Evolutionary conservation across 1,284 basidiomycete species (phyloP).

Genomic region (Golubevia sp.): DNA sequence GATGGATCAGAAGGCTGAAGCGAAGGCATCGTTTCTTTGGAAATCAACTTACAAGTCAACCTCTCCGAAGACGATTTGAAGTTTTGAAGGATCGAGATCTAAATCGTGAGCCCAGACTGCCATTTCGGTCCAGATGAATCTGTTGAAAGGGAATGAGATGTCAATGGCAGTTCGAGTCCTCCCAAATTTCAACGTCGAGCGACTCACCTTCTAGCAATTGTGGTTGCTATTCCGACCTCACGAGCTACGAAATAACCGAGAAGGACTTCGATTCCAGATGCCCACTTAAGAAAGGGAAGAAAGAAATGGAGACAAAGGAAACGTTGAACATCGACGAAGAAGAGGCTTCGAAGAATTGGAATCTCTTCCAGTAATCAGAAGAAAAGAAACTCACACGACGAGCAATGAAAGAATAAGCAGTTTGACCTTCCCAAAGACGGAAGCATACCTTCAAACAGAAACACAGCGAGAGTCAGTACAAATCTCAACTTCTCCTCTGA

Average conservation of each 20-base stretch:
- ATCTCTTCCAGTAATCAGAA: too few species aligned
- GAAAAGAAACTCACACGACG: too few species aligned
- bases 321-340: too few species aligned
- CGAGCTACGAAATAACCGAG: slow-evolving; percentile 28
- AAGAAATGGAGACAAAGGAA: too few species aligned
- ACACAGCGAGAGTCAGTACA: too few species aligned
- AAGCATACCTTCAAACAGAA: slow-evolving; percentile 4
- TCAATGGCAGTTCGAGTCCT: too few species aligned
- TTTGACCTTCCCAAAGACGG: slow-evolving; percentile 22
- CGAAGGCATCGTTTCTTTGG: too few species aligned
- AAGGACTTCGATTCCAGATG: slow-evolving; percentile 18
- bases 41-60: slow-evolving; percentile 12
- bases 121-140: slow-evolving; percentile 20
- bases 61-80: slow-evolving; percentile 15
- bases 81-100: slow-evolving; percentile 1
- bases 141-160: too few species aligned
- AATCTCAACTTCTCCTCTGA: too few species aligned
- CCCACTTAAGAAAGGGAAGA: slow-evolving; percentile 5
- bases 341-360: too few species aligned
- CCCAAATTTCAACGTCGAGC: too few species aligned
- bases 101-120: slow-evolving; percentile 21
- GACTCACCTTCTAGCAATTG: slow-evolving; percentile 11
- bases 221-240: slow-evolving; percentile 19
- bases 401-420: too few species aligned
- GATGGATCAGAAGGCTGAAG: background rate